Evolutionary conservation across 2,329 filamentous ascomycete species (phyloP).

Genomic region (Xylaria sp.): DNA sequence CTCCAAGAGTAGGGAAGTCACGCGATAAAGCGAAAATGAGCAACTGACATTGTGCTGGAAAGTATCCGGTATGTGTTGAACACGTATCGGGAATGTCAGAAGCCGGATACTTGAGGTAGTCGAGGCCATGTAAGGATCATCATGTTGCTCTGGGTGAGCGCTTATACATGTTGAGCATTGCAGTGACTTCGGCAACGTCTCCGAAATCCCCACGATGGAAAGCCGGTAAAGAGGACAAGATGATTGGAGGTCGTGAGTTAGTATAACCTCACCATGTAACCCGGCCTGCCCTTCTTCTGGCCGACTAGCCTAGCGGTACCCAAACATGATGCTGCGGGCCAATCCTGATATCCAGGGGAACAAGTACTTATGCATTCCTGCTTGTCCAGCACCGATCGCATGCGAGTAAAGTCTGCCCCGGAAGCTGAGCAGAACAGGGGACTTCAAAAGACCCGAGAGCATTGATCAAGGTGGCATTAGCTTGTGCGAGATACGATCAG

Average conservation of each 20-base stretch:
- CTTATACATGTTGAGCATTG: neutral
- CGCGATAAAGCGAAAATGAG: neutral
- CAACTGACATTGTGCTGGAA: slow-evolving; percentile 4
- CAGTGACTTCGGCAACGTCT: slow-evolving; percentile 8
- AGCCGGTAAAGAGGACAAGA: neutral
- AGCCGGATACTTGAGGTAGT: neutral
- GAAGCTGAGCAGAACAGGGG: neutral
- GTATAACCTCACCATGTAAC: neutral
- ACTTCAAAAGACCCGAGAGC: neutral
- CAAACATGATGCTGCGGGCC: neutral
- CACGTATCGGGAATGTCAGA: neutral
- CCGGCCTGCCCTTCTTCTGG: neutral
- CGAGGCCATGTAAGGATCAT: neutral
- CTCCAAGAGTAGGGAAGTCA: too few relatives aligned
- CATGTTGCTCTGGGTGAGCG: neutral
- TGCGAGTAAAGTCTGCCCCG: neutral
- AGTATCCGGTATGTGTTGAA: neutral
- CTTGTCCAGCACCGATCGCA: neutral
- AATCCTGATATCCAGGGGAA: neutral
- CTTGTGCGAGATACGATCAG: slow-evolving; percentile 1
- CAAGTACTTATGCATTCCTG: neutral
- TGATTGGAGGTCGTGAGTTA: neutral
- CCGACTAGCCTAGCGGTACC: neutral
- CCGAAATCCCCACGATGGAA: neutral
- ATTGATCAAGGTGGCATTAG: neutral